Evolutionary conservation across 2,329 filamentous ascomycete species (phyloP).

Genomic region (Aspergillus glaucus): DNA sequence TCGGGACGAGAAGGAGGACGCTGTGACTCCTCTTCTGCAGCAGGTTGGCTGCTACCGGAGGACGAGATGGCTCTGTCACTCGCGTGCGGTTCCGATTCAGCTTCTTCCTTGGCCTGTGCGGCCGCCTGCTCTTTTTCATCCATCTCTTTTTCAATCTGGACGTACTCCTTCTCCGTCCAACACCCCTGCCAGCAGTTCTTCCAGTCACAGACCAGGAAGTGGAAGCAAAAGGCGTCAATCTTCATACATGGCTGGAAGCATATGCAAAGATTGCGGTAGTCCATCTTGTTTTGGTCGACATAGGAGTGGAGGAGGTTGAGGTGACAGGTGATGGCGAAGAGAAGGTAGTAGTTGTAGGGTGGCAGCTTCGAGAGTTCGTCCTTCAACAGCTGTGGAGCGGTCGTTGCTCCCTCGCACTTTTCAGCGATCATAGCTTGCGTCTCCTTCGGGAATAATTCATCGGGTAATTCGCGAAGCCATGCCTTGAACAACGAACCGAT

Average conservation of each 20-base stretch:
- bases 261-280: conserved; percentile 89
- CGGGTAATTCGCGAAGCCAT: conserved; percentile 90
- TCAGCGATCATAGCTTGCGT: conserved; percentile 73
- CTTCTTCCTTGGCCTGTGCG: conserved; percentile 18
- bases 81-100: conserved; percentile 8
- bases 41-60: conserved; percentile 56
- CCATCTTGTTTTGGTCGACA: conserved; percentile 96
- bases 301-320: conserved; percentile 85
- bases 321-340: conserved; percentile 96
- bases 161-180: conserved; percentile 76
- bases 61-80: conserved; percentile 58
- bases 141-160: conserved; percentile 50
- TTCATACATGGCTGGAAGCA: conserved; percentile 97
- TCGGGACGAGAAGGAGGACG: conserved; percentile 16
- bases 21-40: conserved; percentile 31
- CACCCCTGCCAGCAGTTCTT: conserved; percentile 96
- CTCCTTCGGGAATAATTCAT: conserved; percentile 83
- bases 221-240: conserved; percentile 91
- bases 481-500: conserved; percentile 94
- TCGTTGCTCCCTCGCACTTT: conserved; percentile 71
- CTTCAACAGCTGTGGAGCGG: conserved; percentile 76
- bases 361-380: conserved; percentile 91
- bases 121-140: conserved; percentile 26
- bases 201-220: conserved; percentile 92
- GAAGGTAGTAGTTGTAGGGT: conserved; percentile 93